Base-by-base conservation (phyloP, 345 rosid genomes). In the Carallia pectinifolia region DNA sequence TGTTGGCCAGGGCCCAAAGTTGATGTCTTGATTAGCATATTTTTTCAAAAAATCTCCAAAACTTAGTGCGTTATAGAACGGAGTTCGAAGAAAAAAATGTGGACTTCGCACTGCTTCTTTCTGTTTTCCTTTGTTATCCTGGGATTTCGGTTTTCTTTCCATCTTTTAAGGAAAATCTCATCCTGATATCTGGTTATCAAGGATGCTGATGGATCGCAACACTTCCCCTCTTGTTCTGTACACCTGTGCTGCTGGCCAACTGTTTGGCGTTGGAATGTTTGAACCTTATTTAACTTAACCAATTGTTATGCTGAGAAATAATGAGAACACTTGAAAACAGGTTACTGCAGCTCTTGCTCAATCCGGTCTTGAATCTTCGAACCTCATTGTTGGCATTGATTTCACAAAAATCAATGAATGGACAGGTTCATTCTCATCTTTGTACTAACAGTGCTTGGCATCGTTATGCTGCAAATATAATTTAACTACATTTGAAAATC, bases 401-500 rank as follows among this genome's bases (percentile, higher is more conserved):
- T 88, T 91, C 81, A 94, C 98, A 1, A 94, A 94, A 81, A 94
- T 97, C 88, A 94, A 94, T 5, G 97, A 94, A 36, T 91, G 98
- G 98, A 91, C 97, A 80, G 97, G 97, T 88, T 66, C 29, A 17
- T 59, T 73, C 31, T 62, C n/a, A 18, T 64, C 61, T 65, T 18
- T 16, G 58, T 53, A n/a, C 53, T 67, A 19, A n/a, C 62, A 36
- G 58, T 40, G 27, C 12, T n/a, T 50, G 23, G n/a, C 1, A 29
- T 60, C 52, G 0, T 70, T 56, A 7, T 71, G n/a, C 40, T 36
- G 4, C 70, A 61, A 0, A 53, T 27, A 50, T 58, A 61, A 62
- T 63, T 53, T 71, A 74, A 53, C 59, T 58, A 3, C 52, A 12
- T 47, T 74, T 67, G 15, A 40, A 71, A 65, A 69, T 74, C 77